Base-by-base conservation (phyloP, 2,329 filamentous ascomycete genomes). In the Exserohilum rostratum region DNA sequence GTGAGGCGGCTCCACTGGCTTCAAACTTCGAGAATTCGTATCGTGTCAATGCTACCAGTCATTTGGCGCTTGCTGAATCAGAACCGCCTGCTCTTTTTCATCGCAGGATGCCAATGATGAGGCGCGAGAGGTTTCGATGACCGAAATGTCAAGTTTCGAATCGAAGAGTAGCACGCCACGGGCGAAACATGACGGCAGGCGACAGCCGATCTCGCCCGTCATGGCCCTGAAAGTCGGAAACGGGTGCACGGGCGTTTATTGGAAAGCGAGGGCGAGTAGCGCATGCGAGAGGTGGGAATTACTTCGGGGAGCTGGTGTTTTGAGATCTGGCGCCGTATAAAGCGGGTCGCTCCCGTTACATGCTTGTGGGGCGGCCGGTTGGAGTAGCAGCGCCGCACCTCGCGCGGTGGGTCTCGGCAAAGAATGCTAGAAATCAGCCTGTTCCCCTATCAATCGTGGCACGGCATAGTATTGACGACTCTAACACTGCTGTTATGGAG, bases 111-210 rank as follows among this genome's bases (percentile, higher is more conserved):
- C 55, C 39, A 54, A 46, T 30, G 38, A 46, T 63, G 60, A 63
- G 46, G 57, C 59, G 39, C 35, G 35, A 38, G 53, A 54, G 50
- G 65, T 68, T 66, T 66, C 60, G 56, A 54, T 39, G 43, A 43
- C 47, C 42, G 53, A 44, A 54, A 53, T 43, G 54, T 57, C 57
- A 60, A 55, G 65, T 67, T 67, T 67, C 65, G 65, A 66, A 67
- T 60, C 55, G 46, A 46, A 37, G 45, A 15, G 39, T 22, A 56
- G 58, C 55, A 61, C 53, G 64, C 49, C 58, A 60, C 45, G 27
- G n/a, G 31, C 60, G 57, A 68, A 66, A 68, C 65, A 56, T 50
- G 58, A 60, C 55, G 51, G 47, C 53, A 50, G 25, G 35, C 13
- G 38, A 42, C 47, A 50, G 57, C 47, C 55, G 54, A 53, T 40